Conservation (phyloP, 768 basidiomycete species). For the Naganishia kalamii region DNA sequence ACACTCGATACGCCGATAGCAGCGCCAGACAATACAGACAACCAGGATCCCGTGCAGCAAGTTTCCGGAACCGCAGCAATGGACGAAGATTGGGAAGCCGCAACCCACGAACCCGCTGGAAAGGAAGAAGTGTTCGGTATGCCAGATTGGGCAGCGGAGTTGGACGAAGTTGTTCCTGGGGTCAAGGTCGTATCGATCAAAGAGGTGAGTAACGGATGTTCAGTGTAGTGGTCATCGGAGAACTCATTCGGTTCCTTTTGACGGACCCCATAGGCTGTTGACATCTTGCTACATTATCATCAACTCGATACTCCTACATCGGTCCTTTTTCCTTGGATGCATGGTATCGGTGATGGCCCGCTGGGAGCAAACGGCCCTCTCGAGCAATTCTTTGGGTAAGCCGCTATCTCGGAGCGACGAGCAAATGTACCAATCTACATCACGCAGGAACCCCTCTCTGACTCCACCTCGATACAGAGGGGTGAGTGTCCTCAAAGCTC, state of each 20-base stretch:
- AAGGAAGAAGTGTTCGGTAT: conserved; percentile 20
- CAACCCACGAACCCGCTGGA: background rate
- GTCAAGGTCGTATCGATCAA: conserved; percentile 16
- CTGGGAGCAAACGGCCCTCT: conserved; percentile 39
- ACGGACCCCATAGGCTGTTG: background rate
- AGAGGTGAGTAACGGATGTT: conserved; percentile 9
- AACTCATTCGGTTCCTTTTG: background rate
- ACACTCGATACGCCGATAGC: background rate
- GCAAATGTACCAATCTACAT: background rate
- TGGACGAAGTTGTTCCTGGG: conserved; percentile 14
- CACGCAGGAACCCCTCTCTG: conserved; percentile 35
- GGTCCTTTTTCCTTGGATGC: conserved; percentile 45
- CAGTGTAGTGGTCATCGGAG: background rate
- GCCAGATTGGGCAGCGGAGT: conserved; percentile 18
- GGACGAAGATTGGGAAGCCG: background rate
- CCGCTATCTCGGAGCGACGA: background rate
- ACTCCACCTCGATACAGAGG: conserved; percentile 44
- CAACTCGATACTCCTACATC: conserved; percentile 38
- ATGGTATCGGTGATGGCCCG: conserved; percentile 43
- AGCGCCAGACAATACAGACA: background rate
- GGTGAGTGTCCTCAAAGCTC: conserved; percentile 35
- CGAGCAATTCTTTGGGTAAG: conserved; percentile 42
- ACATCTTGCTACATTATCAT: conserved; percentile 39
- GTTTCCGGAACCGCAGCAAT: background rate
- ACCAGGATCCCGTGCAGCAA: background rate